phyloP scores from a whole-genome alignment of 2,329 filamentous ascomycete genomes.

The Phialophora macrospora region DNA sequence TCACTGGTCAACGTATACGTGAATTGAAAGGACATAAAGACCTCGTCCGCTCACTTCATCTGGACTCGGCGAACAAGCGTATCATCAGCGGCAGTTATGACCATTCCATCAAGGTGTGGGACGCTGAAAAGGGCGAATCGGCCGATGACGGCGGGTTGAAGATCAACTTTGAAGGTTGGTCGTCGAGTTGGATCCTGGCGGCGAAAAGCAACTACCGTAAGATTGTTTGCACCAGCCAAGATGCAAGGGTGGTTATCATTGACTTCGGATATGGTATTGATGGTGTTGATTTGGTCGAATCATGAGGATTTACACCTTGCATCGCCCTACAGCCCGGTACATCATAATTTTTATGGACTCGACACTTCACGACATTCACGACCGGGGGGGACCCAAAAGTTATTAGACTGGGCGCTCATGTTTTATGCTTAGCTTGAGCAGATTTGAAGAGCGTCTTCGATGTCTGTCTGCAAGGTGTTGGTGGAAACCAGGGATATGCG shows the following conservation, averaged over 20 bases:
- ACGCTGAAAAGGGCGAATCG: conserved; percentile 80
- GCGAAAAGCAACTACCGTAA: conserved; percentile 95
- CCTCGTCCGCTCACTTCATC: conserved; percentile 85
- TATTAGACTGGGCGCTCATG: conserved; percentile 13
- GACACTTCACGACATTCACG: conserved; percentile 26
- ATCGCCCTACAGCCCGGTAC: conserved; percentile 8
- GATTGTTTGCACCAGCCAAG: conserved; percentile 93
- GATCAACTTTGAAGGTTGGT: conserved; percentile 90
- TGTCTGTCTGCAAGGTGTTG: conserved; percentile 30
- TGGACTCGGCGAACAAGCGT: conserved; percentile 83
- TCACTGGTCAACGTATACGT: conserved; percentile 80
- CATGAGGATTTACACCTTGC: conserved; percentile 21
- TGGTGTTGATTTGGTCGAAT: conserved; percentile 58
- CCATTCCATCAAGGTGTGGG: conserved; percentile 91
- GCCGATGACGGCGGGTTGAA: conserved; percentile 77
- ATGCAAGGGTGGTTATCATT: conserved; percentile 88
- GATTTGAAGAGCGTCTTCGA: neutral
- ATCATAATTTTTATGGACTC: conserved; percentile 20
- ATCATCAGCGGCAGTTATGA: conserved; percentile 94
- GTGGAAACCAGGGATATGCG: conserved; percentile 8
- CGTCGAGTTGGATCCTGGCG: conserved; percentile 92
- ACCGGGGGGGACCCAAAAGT: conserved; percentile 15
- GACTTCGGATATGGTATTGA: conserved; percentile 76
- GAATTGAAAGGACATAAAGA: conserved; percentile 82
- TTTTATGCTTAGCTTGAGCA: conserved; percentile 10